Evolutionary conservation across 2,329 filamentous ascomycete genomes (phyloP).

Genomic region (Diaporthe citriasiana): DNA sequence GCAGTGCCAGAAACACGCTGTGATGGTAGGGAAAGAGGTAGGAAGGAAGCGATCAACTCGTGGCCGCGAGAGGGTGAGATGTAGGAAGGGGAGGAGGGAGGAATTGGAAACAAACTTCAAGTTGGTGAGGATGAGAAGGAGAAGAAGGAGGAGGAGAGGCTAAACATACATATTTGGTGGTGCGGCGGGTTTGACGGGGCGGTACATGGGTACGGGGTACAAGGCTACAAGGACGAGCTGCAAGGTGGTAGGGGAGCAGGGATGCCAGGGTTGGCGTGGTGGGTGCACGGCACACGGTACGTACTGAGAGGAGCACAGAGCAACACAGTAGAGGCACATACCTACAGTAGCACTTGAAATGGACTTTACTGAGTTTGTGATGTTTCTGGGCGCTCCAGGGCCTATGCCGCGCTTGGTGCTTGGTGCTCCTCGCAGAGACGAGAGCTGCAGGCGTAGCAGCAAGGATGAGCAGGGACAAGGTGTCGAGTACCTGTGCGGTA

Average conservation of each 20-base stretch:
- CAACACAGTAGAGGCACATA: no score
- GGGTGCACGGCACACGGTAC: conserved; percentile 11
- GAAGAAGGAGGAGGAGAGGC: conserved; percentile 27
- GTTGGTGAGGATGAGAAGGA: conserved; percentile 26
- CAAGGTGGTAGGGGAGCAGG: neutral
- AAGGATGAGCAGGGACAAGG: conserved; percentile 21
- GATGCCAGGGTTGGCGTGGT: neutral
- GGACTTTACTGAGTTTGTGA: neutral
- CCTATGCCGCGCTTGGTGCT: conserved; percentile 17
- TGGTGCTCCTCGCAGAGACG: neutral
- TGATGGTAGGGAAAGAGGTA: neutral
- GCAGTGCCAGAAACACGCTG: neutral
- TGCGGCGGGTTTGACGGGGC: conserved; percentile 32
- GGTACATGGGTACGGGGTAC: conserved; percentile 28
- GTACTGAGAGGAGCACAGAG: no score
- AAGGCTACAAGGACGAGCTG: neutral
- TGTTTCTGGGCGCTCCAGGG: conserved; percentile 9
- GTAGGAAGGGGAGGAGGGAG: conserved; percentile 10
- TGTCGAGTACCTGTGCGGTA: conserved; percentile 11
- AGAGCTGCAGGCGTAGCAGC: neutral
- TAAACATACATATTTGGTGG: conserved; percentile 34
- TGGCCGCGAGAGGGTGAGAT: neutral
- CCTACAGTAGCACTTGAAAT: conserved; percentile 28
- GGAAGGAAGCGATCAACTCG: neutral
- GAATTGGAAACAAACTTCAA: conserved; percentile 29